Percentiles rank a stretch among this genome's conserved stretches.
These are phyloP conservation scores for Sisymbrium altissimum DNA, from an alignment of 345 rosid species.

Conservation along the genomic window DNA sequence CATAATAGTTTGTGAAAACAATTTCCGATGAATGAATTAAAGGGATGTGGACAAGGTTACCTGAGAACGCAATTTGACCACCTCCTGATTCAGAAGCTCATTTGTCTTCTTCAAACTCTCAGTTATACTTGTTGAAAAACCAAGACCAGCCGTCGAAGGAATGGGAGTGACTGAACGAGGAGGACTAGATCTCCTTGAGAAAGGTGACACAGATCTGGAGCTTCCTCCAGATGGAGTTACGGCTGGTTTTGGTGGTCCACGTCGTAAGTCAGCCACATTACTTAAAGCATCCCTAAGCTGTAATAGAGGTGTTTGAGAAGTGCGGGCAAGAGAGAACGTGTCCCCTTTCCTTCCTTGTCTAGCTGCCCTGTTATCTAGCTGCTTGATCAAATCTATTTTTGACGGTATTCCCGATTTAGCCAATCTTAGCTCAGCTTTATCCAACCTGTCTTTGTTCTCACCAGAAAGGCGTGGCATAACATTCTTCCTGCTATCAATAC, in stretches of 20 bases:
- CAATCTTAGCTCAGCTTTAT: conserved; percentile 76
- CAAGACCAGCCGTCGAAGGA: conserved; percentile 77
- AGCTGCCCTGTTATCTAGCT: conserved; percentile 88
- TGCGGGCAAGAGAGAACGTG: conserved; percentile 65
- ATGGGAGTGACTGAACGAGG: conserved; percentile 95
- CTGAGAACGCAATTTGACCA: conserved; percentile 83
- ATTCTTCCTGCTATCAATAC: conserved; percentile 54
- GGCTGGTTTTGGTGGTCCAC: conserved; percentile 64
- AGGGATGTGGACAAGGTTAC: conserved; percentile 34
- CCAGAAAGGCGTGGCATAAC: conserved; percentile 81
- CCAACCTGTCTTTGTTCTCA: conserved; percentile 84
- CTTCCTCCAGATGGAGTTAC: conserved; percentile 71
- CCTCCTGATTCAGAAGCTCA: conserved; percentile 89
- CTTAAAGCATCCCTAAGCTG: conserved; percentile 82
- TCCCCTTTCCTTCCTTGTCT: conserved; percentile 83
- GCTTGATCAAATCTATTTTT: conserved; percentile 89
- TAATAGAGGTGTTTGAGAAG: conserved; percentile 66
- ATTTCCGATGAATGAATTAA: not conserved
- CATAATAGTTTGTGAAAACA: not conserved
- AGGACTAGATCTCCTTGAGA: conserved; percentile 92
- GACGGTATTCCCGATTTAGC: conserved; percentile 67
- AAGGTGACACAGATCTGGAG: conserved; percentile 95
- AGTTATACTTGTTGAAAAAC: conserved; percentile 66
- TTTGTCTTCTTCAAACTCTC: conserved; percentile 96
- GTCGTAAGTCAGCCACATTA: conserved; percentile 57